A percentile compares a stretch with the other conserved stretches of the same genome.
Evolutionary conservation across 305 asterid species (phyloP).

Genomic region (Fraxinus platypoda): DNA sequence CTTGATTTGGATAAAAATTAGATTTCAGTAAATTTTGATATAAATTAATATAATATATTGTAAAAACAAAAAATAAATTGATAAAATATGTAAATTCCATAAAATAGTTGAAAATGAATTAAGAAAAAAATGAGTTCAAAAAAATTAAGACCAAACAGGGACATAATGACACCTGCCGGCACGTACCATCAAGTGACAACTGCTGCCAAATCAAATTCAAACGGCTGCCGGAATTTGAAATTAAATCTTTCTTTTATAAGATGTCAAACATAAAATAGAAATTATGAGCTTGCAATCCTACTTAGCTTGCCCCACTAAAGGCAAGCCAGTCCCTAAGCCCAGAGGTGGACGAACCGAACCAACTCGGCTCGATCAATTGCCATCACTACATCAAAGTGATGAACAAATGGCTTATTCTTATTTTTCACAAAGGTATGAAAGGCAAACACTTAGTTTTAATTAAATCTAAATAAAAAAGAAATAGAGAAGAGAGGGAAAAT

Average conservation of each 20-base stretch:
- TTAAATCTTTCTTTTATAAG: not conserved
- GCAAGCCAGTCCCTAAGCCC: not conserved
- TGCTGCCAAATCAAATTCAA: not conserved
- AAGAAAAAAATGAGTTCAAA: too few relatives aligned
- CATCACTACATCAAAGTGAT: not conserved
- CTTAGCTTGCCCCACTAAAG: not conserved
- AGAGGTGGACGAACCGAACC: not conserved
- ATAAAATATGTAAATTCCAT: not conserved
- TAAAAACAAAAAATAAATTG: too few relatives aligned
- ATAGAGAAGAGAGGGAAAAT: not conserved
- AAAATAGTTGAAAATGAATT: not conserved
- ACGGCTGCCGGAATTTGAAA: not conserved
- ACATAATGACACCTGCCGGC: not conserved
- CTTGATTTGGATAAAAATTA: too few relatives aligned
- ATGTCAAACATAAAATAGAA: too few relatives aligned
- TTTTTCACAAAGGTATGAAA: not conserved
- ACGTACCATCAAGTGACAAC: not conserved
- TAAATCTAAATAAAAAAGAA: not conserved
- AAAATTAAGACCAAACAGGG: not conserved
- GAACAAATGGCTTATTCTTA: not conserved
- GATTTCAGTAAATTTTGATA: too few relatives aligned
- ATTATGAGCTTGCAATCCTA: not conserved
- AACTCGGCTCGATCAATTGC: not conserved
- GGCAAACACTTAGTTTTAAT: not conserved
- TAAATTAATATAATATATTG: too few relatives aligned